Evolutionary conservation across 164 flowering plant genomes (phyloP).

Genomic region (Malania oleifera): DNA sequence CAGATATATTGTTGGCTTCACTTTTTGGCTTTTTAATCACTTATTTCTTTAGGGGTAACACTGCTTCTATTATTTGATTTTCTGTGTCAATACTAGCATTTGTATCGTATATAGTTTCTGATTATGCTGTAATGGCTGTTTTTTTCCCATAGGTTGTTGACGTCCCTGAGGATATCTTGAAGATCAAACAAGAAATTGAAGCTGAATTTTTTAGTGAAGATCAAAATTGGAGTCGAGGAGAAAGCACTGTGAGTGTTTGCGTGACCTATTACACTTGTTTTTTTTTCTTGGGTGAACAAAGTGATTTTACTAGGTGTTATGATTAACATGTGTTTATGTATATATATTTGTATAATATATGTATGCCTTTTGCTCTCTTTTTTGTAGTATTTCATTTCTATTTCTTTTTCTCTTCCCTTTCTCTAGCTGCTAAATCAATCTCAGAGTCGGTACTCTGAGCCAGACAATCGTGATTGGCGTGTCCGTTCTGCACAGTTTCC

Average conservation of each 20-base stretch:
- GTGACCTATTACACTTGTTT: no score
- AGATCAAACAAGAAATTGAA: constrained; percentile 67
- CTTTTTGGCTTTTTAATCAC: no score
- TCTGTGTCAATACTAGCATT: not conserved
- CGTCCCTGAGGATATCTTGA: constrained; percentile 62
- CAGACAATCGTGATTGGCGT: constrained; percentile 94
- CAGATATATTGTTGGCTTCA: no score
- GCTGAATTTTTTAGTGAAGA: constrained; percentile 75
- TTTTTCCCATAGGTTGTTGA: constrained; percentile 33
- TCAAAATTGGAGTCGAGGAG: constrained; percentile 67
- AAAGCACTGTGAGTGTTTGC: constrained; percentile 53
- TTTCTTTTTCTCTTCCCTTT: not conserved
- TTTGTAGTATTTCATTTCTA: not conserved
- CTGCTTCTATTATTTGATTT: not conserved
- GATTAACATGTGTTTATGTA: no score
- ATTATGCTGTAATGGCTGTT: not conserved
- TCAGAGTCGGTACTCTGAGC: constrained; percentile 68
- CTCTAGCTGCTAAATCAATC: constrained; percentile 41
- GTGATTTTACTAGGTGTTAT: not conserved
- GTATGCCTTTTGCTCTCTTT: not conserved
- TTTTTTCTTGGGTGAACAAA: not conserved
- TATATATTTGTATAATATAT: no score
- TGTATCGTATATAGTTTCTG: not conserved
- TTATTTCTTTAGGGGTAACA: no score
- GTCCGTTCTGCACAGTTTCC: constrained; percentile 51